Conservation (phyloP, 1,284 basidiomycete species). For the Fomes fomentarius region DNA sequence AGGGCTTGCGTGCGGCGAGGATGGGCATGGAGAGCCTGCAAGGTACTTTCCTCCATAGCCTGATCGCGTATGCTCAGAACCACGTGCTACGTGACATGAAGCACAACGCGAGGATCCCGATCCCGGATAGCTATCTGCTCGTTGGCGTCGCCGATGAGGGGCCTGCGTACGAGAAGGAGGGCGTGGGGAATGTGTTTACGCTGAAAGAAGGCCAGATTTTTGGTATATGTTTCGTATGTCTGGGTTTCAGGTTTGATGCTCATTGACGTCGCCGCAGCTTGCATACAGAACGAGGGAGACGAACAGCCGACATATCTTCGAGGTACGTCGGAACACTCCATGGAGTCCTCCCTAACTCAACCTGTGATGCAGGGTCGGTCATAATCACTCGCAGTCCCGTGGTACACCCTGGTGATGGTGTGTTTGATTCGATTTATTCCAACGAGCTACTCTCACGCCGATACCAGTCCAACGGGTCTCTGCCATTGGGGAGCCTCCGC, state of each 20-base stretch:
- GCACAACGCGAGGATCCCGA: slow-evolving; percentile 68
- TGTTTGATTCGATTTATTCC: slow-evolving; percentile 8
- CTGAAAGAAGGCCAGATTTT: slow-evolving; percentile 60
- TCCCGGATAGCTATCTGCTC: slow-evolving; percentile 67
- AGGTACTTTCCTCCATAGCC: slow-evolving; percentile 59
- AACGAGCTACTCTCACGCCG: background rate
- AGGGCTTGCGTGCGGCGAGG: slow-evolving; percentile 49
- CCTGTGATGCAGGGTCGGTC: slow-evolving; percentile 37
- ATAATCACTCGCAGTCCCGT: slow-evolving; percentile 71
- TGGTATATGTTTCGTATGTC: slow-evolving; percentile 42
- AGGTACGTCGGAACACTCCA: no score
- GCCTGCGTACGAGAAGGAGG: slow-evolving; percentile 53
- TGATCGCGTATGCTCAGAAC: slow-evolving; percentile 56
- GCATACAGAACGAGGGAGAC: slow-evolving; percentile 53
- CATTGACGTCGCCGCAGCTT: slow-evolving; percentile 41
- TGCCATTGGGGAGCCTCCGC: slow-evolving; percentile 73
- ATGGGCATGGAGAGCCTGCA: slow-evolving; percentile 53
- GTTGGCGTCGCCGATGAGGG: slow-evolving; percentile 84
- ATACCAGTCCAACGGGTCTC: slow-evolving; percentile 66
- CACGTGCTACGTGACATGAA: slow-evolving; percentile 73
- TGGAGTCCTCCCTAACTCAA: no score
- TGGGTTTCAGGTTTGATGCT: background rate
- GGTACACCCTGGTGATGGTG: slow-evolving; percentile 74
- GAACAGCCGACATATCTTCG: slow-evolving; percentile 52
- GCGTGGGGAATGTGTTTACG: slow-evolving; percentile 54